These are phyloP conservation scores for Annona squamosa DNA, from an alignment of 164 flowering plant species.

Conservation along the genomic window DNA sequence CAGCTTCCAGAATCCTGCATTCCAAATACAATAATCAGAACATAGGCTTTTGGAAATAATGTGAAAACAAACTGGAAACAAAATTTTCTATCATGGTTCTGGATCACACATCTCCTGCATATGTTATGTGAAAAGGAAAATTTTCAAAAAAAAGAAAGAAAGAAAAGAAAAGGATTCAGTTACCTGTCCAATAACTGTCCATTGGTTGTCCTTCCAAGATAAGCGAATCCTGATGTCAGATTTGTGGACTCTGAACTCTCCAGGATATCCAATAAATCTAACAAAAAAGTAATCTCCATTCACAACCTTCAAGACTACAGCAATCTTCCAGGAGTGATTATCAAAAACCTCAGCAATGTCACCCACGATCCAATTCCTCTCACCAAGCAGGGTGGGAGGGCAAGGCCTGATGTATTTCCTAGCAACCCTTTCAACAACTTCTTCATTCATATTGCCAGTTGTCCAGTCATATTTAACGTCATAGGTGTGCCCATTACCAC, in stretches of 20 bases:
- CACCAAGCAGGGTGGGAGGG: slow-evolving; percentile 37
- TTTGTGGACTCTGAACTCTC: slow-evolving; percentile 29
- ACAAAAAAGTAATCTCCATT: slow-evolving; percentile 26
- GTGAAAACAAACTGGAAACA: not conserved
- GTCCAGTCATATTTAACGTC: slow-evolving; percentile 40
- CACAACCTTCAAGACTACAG: slow-evolving; percentile 37
- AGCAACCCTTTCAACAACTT: slow-evolving; percentile 42
- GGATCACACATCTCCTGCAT: not conserved
- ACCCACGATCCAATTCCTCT: slow-evolving; percentile 46
- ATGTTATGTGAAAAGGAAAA: not conserved
- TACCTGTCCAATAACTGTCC: slow-evolving; percentile 55
- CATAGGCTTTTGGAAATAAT: not conserved
- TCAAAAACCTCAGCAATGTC: slow-evolving; percentile 70
- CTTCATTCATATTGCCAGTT: slow-evolving; percentile 11
- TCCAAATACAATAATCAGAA: slow-evolving; percentile 1
- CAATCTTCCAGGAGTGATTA: slow-evolving; percentile 62
- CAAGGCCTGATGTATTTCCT: slow-evolving; percentile 67
- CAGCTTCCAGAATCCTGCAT: slow-evolving; percentile 33
- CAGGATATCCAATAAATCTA: slow-evolving; percentile 32
- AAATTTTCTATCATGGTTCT: no score
- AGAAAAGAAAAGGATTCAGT: not conserved
- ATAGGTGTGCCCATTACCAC: slow-evolving; percentile 65
- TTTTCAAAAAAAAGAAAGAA: not conserved
- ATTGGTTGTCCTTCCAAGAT: slow-evolving; percentile 41
- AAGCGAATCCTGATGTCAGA: slow-evolving; percentile 34